Percentiles rank a stretch among this genome's conserved stretches.
These are phyloP conservation scores for Nicotiana obtusifolia DNA, from an alignment of 257 asterid species.

Conservation along the genomic window DNA sequence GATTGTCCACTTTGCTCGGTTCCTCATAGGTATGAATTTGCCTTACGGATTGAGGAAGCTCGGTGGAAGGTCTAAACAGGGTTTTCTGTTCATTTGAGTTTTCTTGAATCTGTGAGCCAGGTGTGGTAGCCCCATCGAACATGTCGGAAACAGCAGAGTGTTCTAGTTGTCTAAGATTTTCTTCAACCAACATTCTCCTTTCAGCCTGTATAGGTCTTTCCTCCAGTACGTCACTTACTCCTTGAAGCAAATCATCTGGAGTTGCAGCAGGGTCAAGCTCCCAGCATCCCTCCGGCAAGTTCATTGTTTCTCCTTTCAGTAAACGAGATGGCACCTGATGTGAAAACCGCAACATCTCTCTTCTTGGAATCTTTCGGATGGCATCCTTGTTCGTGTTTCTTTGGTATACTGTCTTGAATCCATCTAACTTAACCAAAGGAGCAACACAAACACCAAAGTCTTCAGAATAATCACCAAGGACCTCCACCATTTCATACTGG, in stretches of 20 bases:
- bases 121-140: not conserved
- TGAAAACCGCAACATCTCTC: constrained; percentile 92
- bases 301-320: constrained; percentile 47
- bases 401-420: constrained; percentile 79
- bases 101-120: constrained; percentile 9
- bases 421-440: constrained; percentile 63
- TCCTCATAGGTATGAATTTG: constrained; percentile 24
- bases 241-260: constrained; percentile 77
- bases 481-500: constrained; percentile 95
- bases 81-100: not conserved
- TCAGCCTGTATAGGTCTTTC: constrained; percentile 11
- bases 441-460: constrained; percentile 76
- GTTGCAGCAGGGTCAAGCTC: constrained; percentile 99
- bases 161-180: constrained; percentile 5
- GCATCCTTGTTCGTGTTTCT: constrained; percentile 40
- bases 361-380: constrained; percentile 60
- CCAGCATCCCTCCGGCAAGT: constrained; percentile 88
- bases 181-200: constrained; percentile 1
- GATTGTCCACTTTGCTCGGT: constrained; percentile 18
- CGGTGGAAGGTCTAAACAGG: constrained; percentile 15
- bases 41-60: constrained; percentile 22
- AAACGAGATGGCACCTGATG: constrained; percentile 88
- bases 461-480: constrained; percentile 79
- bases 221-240: constrained; percentile 15
- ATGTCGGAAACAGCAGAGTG: not conserved